Conservation (phyloP, 768 basidiomycete genomes). For the Lactarius vividus region DNA sequence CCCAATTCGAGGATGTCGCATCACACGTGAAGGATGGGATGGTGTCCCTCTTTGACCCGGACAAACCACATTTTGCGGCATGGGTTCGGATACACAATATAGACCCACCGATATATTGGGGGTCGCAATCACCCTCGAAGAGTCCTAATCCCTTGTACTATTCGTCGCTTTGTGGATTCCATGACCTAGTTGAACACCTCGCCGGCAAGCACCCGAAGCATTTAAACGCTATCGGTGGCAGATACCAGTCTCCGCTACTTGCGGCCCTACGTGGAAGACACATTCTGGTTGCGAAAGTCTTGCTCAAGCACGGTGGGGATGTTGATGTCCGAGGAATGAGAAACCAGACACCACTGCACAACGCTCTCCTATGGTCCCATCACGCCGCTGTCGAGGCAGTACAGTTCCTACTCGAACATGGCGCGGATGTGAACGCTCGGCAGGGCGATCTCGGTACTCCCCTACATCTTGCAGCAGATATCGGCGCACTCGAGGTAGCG, state of each 20-base stretch:
- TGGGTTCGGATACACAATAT: background rate
- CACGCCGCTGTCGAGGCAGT: too few relatives aligned
- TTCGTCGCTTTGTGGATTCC: background rate
- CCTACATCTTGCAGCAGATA: too few relatives aligned
- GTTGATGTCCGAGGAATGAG: background rate
- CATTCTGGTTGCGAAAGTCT: background rate
- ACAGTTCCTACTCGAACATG: too few relatives aligned
- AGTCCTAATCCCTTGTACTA: background rate
- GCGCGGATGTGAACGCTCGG: too few relatives aligned
- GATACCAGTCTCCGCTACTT: background rate
- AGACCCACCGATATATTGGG: background rate
- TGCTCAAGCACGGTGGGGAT: background rate
- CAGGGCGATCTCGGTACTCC: too few relatives aligned
- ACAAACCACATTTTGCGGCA: background rate
- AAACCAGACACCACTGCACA: background rate
- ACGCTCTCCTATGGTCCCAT: too few relatives aligned
- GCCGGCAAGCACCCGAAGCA: background rate
- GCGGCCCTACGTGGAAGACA: background rate
- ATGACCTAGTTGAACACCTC: background rate
- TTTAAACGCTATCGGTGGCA: background rate
- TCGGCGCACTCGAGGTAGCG: too few relatives aligned
- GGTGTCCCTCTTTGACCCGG: background rate
- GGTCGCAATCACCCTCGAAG: too few relatives aligned
- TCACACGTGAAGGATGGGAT: background rate
- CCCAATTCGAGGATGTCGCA: background rate